Conservation (phyloP, 148 eudicot genomes). For the Rhododendron ferrugineum region DNA sequence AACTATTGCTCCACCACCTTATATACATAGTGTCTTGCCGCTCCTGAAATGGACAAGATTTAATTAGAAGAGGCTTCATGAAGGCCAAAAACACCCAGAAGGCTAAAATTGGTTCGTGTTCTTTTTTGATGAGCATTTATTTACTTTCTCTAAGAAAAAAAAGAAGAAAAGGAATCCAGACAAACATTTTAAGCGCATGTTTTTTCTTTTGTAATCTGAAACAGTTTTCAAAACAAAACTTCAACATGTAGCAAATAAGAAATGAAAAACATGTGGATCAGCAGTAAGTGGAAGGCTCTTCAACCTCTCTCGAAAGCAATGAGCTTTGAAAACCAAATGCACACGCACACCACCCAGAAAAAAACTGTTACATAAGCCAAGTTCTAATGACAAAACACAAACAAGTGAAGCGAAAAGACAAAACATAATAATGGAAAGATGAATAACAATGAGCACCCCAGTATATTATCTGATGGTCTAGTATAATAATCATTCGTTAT, state of each 20-base stretch:
- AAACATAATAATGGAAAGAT: background rate
- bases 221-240: background rate
- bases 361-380: background rate
- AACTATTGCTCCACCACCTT: slow-evolving; percentile 33
- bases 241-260: background rate
- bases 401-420: too few relatives aligned
- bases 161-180: background rate
- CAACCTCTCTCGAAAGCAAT: background rate
- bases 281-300: background rate
- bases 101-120: too few relatives aligned
- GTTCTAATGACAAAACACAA: background rate
- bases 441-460: background rate
- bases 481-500: background rate
- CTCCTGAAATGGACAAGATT: too few relatives aligned
- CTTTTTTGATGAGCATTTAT: too few relatives aligned
- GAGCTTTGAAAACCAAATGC: background rate
- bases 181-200: background rate
- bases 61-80: too few relatives aligned
- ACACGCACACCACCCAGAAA: background rate
- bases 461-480: background rate
- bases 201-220: background rate
- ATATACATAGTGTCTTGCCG: too few relatives aligned
- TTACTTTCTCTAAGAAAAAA: background rate
- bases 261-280: background rate
- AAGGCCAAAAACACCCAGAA: too few relatives aligned